Conservation (phyloP, 1,284 basidiomycete genomes). For the Sparassis latifolia region DNA sequence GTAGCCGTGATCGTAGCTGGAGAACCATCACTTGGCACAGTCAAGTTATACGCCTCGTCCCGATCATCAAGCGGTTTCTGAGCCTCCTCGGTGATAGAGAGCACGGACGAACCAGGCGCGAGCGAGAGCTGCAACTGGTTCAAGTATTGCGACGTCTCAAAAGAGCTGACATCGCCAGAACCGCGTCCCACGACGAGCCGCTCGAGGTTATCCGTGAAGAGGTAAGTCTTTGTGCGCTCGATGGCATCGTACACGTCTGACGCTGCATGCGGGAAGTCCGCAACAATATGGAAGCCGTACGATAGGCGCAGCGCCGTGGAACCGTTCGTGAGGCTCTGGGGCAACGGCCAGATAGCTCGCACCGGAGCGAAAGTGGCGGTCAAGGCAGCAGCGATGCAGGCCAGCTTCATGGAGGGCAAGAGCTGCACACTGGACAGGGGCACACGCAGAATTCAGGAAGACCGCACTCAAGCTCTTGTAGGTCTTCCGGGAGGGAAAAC, state of each 20-base stretch:
- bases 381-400: conserved; percentile 10
- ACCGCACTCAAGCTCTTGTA: conserved; percentile 2
- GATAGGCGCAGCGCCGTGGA: conserved; percentile 44
- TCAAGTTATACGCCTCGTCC: conserved; percentile 64
- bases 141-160: conserved; percentile 26
- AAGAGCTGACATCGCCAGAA: conserved; percentile 28
- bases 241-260: conserved; percentile 42
- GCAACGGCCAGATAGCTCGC: conserved; percentile 57
- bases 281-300: conserved; percentile 37
- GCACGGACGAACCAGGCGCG: conserved; percentile 23
- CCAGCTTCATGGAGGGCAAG: no score
- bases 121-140: conserved; percentile 38
- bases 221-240: conserved; percentile 29
- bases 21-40: conserved; percentile 54
- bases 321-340: conserved; percentile 44
- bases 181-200: conserved; percentile 47
- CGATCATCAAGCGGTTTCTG: conserved; percentile 45
- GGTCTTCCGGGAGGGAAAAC: not conserved
- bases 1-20: conserved; percentile 59
- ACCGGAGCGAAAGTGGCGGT: conserved; percentile 18
- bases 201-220: conserved; percentile 38
- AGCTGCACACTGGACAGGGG: no score
- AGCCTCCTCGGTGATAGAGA: conserved; percentile 48
- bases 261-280: conserved; percentile 25
- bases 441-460: no score